Base-by-base conservation (phyloP, 208 protist species). In the Wallacemonas collosoma region DNA sequence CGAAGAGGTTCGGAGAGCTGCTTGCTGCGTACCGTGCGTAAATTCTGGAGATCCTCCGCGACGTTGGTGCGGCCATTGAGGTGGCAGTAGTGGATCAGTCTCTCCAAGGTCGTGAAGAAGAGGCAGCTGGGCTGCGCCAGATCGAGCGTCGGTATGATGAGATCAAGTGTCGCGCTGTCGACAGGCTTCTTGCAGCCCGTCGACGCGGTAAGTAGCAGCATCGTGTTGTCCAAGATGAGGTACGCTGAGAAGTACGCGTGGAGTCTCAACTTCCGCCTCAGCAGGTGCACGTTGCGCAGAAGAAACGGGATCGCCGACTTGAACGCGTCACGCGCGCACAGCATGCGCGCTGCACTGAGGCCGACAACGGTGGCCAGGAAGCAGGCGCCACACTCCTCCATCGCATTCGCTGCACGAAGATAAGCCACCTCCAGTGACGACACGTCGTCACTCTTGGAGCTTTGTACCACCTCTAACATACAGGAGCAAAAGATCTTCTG, bases 211-310 rank as follows among this genome's bases (percentile, higher is more conserved):
- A 79, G 73, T 7, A 85, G 54, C 58, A 72, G 77, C 7, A 53
- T 61, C 9, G 77, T 76, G 17, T 56, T 73, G 55, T 89, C 84
- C n/a, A 89, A 73, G 8, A 80, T 51, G 40, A 69, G 79, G 55
- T 75, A 82, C 40, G 84, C 68, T 43, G 74, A 79, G 61, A 79
- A 82, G 74, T 84, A 89, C 15, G 81, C 71, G 60, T 86, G 81
- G 40, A 84, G 73, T 2, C 75, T 77, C 8, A 64, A 66, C 40
- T 71, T 74, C 14, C 74, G 61, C 58, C 67, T 51, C 9, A 79
- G 41, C n/a, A 74, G 56, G 38, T 53, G 68, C 38, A 82, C 53
- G 9, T 79, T 60, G 48, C 80, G 77, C 56, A 77, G 56, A 2
- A 87, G 73, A 43, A 72, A 74, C 17, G 66, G 72, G 40, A 86